A percentile compares a stretch with the other conserved stretches of the same genome.
Evolutionary conservation across 257 asterid species (phyloP).

Genomic region (Jacaranda mimosifolia): DNA sequence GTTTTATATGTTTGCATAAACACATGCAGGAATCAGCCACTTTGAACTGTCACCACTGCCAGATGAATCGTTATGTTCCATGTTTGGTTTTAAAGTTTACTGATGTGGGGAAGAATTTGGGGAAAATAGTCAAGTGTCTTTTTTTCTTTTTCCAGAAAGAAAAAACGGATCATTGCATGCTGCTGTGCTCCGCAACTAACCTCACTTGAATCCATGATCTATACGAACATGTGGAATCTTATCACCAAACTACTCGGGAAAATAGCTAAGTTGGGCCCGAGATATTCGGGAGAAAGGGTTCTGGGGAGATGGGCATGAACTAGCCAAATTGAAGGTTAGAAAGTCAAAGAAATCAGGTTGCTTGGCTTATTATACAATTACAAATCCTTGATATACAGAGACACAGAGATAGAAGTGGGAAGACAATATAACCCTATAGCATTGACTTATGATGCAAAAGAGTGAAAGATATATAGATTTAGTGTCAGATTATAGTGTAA

Average conservation of each 20-base stretch:
- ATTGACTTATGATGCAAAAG: no score
- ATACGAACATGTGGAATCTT: no score
- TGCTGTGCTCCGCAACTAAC: no score
- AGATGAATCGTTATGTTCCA: not conserved
- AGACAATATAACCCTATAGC: not conserved
- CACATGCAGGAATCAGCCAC: not conserved
- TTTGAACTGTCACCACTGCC: not conserved
- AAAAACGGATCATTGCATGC: no score
- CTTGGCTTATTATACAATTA: not conserved
- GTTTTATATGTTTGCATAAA: not conserved
- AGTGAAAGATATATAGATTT: no score
- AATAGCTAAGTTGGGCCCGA: not conserved
- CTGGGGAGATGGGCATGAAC: not conserved
- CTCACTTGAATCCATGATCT: no score
- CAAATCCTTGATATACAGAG: slow-evolving; percentile 4
- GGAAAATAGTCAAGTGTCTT: not conserved
- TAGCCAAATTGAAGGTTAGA: slow-evolving; percentile 22
- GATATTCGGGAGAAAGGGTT: not conserved
- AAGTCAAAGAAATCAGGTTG: slow-evolving; percentile 13
- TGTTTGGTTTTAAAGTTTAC: not conserved
- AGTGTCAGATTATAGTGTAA: no score
- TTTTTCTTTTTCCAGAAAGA: no score
- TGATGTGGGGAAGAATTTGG: not conserved
- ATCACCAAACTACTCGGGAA: not conserved
- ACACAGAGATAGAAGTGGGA: slow-evolving; percentile 9